Base-by-base conservation (phyloP, 148 eudicot species). In the Drosera capensis region DNA sequence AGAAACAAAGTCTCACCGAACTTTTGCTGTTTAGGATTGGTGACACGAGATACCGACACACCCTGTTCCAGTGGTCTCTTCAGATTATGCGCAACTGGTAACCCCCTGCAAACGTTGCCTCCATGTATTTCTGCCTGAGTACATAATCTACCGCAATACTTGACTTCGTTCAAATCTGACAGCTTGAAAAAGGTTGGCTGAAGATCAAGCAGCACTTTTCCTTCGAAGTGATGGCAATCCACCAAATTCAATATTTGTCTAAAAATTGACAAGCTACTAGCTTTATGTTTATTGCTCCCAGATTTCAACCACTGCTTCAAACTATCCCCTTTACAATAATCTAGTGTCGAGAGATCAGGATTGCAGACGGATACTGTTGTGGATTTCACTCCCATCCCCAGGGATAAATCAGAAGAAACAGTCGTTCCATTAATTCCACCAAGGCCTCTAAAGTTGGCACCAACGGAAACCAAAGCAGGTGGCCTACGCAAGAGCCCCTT, bases 141-240 rank as follows among this genome's bases (percentile, higher is more conserved):
- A 51, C 65, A 58, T 61, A 80, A 57, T 25, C 55, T 54, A 46
- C 99, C 99, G 45, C 52, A 31, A 46, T 85, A 85, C 38, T 56
- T 55, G 11, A 92, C 71, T 50, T 70, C 61, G 53, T 68, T 55
- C n/a, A 71, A 65, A 43, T 59, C 71, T 52, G 65, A 62, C 65
- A 92, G 44, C 66, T 67, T 78, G 65, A 92, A 76, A 72, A 36
- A 75, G 25, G 95, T 80, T 37, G 99, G 99, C 24, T 86, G 71
- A 46, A 85, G 63, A 45, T 81, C 82, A 28, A 47, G 64, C 59
- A 92, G 66, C 40, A 57, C 57, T 48, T 70, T 60, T 55, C 94
- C 88, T 56, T 52, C 72, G 34, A 82, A 73, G 70, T 84, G 99
- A 45, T 67, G 47, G 20, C 59, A 53, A 64, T 76, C 48, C 60